These are phyloP conservation scores for Phalaenopsis aphrodite DNA, from an alignment of 106 monocot species.

Conservation along the genomic window DNA sequence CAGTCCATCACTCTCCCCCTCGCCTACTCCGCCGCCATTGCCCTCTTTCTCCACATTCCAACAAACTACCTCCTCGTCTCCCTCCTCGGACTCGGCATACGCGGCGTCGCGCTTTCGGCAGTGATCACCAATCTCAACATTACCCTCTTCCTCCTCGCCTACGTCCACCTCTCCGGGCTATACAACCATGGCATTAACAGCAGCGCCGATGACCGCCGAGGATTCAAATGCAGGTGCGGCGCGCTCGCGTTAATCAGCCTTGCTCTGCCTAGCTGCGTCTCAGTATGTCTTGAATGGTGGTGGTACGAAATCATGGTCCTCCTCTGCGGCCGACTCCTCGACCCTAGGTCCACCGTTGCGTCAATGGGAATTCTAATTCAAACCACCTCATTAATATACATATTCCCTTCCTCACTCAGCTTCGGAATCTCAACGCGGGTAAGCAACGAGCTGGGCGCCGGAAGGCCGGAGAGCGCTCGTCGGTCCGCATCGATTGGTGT, in stretches of 20 bases:
- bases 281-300: background rate
- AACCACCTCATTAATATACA: too few species aligned
- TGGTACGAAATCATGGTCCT: background rate
- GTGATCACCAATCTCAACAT: background rate
- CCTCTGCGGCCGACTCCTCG: background rate
- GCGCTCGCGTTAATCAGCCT: background rate
- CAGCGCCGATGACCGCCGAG: background rate
- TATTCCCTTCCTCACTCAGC: background rate
- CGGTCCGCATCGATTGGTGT: background rate
- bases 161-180: background rate
- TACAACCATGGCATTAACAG: background rate
- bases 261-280: background rate
- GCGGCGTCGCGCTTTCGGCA: slow-evolving; percentile 12
- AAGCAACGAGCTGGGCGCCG: background rate
- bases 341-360: background rate
- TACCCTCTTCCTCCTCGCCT: background rate
- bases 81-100: slow-evolving; percentile 5
- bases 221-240: background rate
- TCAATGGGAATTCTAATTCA: background rate
- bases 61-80: slow-evolving; percentile 9
- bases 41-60: slow-evolving; percentile 10
- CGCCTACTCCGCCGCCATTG: background rate
- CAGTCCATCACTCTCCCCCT: slow-evolving; percentile 6
- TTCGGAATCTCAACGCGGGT: background rate
- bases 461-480: background rate